These are phyloP conservation scores for Pseudogymnoascus destructans DNA, from an alignment of 2,329 filamentous ascomycete species.

Conservation along the genomic window DNA sequence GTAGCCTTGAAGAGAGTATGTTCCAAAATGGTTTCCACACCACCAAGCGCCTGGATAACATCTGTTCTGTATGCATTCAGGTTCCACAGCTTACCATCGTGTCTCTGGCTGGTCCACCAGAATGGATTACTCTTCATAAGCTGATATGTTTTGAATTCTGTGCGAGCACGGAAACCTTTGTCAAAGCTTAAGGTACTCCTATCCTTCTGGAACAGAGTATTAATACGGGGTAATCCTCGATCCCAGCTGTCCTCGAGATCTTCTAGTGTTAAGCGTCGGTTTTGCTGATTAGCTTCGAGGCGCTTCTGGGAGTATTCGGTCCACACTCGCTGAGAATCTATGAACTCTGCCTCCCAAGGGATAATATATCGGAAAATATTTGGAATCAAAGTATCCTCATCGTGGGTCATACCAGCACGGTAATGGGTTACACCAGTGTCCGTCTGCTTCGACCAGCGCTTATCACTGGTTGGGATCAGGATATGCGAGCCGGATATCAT, in stretches of 20 bases:
- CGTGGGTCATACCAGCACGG: conserved; percentile 93
- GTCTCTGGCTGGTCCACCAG: conserved; percentile 97
- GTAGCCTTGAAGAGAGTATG: conserved; percentile 96
- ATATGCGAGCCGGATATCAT: conserved; percentile 99
- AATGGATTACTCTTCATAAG: conserved; percentile 99
- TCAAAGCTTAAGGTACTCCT: conserved; percentile 94
- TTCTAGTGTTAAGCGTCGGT: conserved; percentile 83
- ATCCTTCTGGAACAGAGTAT: conserved; percentile 97
- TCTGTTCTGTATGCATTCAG: conserved; percentile 91
- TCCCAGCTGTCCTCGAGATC: conserved; percentile 98
- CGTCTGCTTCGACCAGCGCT: conserved; percentile 96
- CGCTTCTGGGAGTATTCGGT: conserved; percentile 98
- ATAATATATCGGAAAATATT: conserved; percentile 99
- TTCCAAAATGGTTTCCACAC: conserved; percentile 95
- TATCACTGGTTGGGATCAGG: conserved; percentile 91
- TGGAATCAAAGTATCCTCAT: conserved; percentile 93
- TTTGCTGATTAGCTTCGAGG: conserved; percentile 92
- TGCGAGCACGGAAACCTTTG: conserved; percentile 89
- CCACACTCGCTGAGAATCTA: conserved; percentile 97
- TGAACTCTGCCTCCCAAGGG: conserved; percentile 97
- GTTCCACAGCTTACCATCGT: conserved; percentile 97
- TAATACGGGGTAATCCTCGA: conserved; percentile 91
- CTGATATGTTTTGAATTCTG: conserved; percentile 97
- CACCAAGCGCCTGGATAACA: conserved; percentile 81
- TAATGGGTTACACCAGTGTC: conserved; percentile 96